A percentile compares a stretch with the other conserved stretches of the same genome.
Conservation (phyloP, 768 basidiomycete species). For the Suillus subaureus region DNA sequence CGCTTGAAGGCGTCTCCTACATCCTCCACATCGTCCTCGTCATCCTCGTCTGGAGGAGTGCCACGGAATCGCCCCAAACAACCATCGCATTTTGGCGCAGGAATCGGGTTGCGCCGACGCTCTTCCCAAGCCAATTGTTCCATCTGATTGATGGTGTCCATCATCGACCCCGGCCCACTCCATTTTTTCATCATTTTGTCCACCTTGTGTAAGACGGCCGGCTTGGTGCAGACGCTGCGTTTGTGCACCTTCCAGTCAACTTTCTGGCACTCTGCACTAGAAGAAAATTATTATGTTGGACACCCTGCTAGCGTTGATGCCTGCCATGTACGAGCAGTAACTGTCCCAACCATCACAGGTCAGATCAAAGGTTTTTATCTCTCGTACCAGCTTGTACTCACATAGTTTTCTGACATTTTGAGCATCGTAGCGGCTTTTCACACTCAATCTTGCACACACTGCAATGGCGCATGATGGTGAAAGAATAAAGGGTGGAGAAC, state of each 20-base stretch:
- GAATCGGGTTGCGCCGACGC: background rate
- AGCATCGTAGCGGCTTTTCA: conserved; percentile 19
- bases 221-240: conserved; percentile 22
- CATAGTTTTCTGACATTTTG: conserved; percentile 22
- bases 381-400: conserved; percentile 9
- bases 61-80: background rate
- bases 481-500: background rate
- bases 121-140: background rate
- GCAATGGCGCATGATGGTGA: background rate
- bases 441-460: conserved; percentile 21
- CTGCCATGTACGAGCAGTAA: background rate
- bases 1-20: background rate
- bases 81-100: background rate
- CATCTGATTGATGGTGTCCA: background rate
- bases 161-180: conserved; percentile 7
- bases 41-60: conserved; percentile 4
- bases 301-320: background rate
- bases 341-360: background rate
- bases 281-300: background rate
- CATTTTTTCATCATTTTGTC: conserved; percentile 19
- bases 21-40: background rate
- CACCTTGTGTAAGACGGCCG: conserved; percentile 16
- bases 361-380: background rate
- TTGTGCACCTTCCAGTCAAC: conserved; percentile 26
- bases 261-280: conserved; percentile 20